These are phyloP conservation scores for Benincasa hispida DNA, from an alignment of 306 rosid genomes.

Conservation along the genomic window DNA sequence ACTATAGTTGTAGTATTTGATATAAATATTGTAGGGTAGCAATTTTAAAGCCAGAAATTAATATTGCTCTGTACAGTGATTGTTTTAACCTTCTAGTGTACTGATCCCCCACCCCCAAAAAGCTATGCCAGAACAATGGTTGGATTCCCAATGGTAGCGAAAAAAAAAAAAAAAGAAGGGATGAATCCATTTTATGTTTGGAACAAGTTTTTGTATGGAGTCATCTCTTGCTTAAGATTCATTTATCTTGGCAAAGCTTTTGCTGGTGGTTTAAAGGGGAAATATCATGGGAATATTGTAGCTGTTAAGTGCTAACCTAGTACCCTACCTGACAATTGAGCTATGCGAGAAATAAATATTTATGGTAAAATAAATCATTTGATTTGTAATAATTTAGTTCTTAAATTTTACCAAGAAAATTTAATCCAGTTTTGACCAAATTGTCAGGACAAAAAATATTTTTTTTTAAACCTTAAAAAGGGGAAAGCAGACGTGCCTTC, in stretches of 20 bases:
- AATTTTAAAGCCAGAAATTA: not conserved
- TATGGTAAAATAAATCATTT: too few species aligned
- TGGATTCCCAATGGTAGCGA: not conserved
- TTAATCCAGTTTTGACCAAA: too few species aligned
- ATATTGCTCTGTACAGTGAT: not conserved
- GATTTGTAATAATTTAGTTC: too few species aligned
- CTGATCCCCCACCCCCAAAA: not conserved
- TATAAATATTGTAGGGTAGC: not conserved
- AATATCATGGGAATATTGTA: not conserved
- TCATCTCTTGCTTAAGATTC: too few species aligned
- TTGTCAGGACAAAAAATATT: too few species aligned
- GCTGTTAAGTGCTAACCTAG: not conserved
- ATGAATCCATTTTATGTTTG: not conserved
- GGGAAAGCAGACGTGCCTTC: too few species aligned
- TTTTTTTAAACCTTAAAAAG: too few species aligned
- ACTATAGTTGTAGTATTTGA: conserved; percentile 12
- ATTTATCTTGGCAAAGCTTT: too few species aligned
- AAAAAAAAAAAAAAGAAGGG: too few species aligned
- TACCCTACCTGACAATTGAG: too few species aligned
- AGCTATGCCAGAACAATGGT: not conserved
- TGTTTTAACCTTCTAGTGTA: not conserved
- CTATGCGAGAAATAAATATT: too few species aligned
- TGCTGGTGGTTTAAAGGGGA: not conserved
- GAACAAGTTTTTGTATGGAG: not conserved
- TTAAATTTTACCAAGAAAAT: too few species aligned